Conservation (phyloP, 2,329 filamentous ascomycete genomes). For the Cladosporium sp. region DNA sequence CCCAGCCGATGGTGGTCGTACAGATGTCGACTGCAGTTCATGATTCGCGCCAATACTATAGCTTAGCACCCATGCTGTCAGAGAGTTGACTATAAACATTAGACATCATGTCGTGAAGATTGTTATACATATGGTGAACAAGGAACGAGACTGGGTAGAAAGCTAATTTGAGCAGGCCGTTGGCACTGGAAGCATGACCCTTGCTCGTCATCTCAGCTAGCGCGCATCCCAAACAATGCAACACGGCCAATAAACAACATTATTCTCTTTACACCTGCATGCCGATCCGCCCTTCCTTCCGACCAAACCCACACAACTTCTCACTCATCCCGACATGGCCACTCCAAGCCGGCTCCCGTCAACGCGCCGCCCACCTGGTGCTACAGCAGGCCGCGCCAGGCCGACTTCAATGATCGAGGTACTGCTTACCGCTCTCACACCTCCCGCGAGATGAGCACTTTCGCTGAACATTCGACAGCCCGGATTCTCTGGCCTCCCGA, state of each 20-base stretch:
- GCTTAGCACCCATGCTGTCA: too few relatives aligned
- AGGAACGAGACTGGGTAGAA: background rate
- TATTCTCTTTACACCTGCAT: background rate
- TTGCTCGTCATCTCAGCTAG: background rate
- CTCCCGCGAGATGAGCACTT: constrained; percentile 20
- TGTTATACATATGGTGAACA: too few relatives aligned
- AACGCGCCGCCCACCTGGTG: constrained; percentile 23
- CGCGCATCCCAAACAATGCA: background rate
- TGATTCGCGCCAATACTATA: too few relatives aligned
- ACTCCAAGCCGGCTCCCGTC: constrained; percentile 30
- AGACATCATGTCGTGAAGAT: too few relatives aligned
- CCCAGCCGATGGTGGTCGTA: too few relatives aligned
- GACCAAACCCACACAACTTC: background rate
- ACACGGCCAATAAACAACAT: background rate
- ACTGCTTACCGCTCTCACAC: constrained; percentile 20
- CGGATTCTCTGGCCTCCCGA: constrained; percentile 14
- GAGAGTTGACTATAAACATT: too few relatives aligned
- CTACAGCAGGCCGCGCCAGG: constrained; percentile 23
- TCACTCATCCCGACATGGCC: background rate
- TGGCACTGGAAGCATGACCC: background rate
- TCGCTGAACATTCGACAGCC: constrained; percentile 22
- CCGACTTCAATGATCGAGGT: constrained; percentile 37
- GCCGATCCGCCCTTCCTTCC: background rate
- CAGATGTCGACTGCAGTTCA: too few relatives aligned
- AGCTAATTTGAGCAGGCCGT: background rate